Evolutionary conservation across 2,329 filamentous ascomycete species (phyloP).

Genomic region (Cladosporium sp.): DNA sequence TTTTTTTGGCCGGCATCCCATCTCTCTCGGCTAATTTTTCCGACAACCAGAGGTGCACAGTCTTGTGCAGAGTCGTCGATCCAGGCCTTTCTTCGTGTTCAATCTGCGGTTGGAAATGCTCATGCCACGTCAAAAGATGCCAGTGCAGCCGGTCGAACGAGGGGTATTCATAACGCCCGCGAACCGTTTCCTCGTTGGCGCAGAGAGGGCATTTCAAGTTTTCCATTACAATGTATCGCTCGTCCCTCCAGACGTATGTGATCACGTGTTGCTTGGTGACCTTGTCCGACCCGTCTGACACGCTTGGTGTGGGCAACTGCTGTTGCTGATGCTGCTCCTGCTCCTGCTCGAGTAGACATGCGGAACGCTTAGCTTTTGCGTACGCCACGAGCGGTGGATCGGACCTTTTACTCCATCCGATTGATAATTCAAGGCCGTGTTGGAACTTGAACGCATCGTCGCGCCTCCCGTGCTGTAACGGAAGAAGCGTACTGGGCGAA

Average conservation of each 20-base stretch:
- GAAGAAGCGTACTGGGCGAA: constrained; percentile 15
- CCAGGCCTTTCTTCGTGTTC: constrained; percentile 16
- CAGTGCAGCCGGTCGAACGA: constrained; percentile 30
- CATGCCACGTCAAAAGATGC: constrained; percentile 34
- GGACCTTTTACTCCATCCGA: constrained; percentile 25
- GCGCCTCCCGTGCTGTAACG: constrained; percentile 14
- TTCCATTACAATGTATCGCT: constrained; percentile 14
- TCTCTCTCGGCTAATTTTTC: constrained; percentile 3
- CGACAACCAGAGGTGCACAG: constrained; percentile 3
- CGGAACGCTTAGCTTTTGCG: constrained; percentile 14
- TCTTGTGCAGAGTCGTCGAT: constrained; percentile 2
- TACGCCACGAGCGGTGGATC: constrained; percentile 21
- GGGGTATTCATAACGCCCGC: constrained; percentile 15
- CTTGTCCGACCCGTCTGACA: constrained; percentile 21
- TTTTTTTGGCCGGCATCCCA: constrained; percentile 22
- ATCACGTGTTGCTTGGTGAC: constrained; percentile 14
- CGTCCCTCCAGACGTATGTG: constrained; percentile 23
- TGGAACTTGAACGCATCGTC: constrained; percentile 15
- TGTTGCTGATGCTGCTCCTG: too few relatives aligned
- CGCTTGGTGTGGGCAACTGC: constrained; percentile 26
- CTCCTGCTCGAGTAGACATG: not conserved
- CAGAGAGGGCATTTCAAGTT: constrained; percentile 11
- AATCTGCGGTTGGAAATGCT: constrained; percentile 30
- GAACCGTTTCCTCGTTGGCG: not conserved
- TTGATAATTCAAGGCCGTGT: constrained; percentile 23